Percentiles rank a stretch among this genome's conserved stretches.
phyloP scores from a whole-genome alignment of 768 basidiomycete species.

The Leccinum uliginosum region DNA sequence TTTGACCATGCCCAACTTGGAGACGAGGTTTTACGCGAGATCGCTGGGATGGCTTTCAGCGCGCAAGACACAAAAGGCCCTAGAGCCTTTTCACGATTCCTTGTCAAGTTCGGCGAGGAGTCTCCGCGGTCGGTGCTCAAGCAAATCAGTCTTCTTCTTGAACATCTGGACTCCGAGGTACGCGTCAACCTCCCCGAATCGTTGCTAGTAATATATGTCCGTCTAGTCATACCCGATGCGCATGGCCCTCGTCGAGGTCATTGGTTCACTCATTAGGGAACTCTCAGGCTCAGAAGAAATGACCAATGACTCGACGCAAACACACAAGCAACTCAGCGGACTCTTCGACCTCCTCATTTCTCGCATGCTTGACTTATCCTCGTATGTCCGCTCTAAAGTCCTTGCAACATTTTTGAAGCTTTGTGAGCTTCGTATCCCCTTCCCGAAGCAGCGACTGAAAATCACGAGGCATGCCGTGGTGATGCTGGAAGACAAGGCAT shows the following conservation, averaged over 20 bases:
- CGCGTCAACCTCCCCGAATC: constrained; percentile 6
- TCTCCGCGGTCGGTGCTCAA: constrained; percentile 79
- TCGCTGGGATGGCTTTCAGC: constrained; percentile 71
- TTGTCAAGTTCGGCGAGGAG: constrained; percentile 75
- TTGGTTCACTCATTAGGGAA: constrained; percentile 81
- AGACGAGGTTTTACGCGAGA: constrained; percentile 88
- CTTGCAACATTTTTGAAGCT: constrained; percentile 71
- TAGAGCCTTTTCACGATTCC: constrained; percentile 78
- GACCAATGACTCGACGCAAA: constrained; percentile 40
- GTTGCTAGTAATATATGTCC: neutral
- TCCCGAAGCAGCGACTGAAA: constrained; percentile 78
- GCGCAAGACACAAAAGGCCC: constrained; percentile 86
- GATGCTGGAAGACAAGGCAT: constrained; percentile 85
- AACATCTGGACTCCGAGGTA: constrained; percentile 91
- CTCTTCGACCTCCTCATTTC: constrained; percentile 83
- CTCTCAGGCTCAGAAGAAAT: constrained; percentile 54
- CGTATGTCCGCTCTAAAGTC: constrained; percentile 90
- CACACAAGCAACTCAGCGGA: constrained; percentile 69
- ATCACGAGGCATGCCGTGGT: constrained; percentile 74
- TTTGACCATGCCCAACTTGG: constrained; percentile 87
- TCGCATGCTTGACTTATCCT: constrained; percentile 82
- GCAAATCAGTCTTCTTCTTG: constrained; percentile 80
- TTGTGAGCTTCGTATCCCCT: constrained; percentile 72
- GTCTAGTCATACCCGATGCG: constrained; percentile 92
- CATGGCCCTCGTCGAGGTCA: constrained; percentile 87